Percentiles rank a stretch among this genome's conserved stretches.
Evolutionary conservation across 768 basidiomycete genomes (phyloP).

Genomic region (Leucosporidium yakuticum): DNA sequence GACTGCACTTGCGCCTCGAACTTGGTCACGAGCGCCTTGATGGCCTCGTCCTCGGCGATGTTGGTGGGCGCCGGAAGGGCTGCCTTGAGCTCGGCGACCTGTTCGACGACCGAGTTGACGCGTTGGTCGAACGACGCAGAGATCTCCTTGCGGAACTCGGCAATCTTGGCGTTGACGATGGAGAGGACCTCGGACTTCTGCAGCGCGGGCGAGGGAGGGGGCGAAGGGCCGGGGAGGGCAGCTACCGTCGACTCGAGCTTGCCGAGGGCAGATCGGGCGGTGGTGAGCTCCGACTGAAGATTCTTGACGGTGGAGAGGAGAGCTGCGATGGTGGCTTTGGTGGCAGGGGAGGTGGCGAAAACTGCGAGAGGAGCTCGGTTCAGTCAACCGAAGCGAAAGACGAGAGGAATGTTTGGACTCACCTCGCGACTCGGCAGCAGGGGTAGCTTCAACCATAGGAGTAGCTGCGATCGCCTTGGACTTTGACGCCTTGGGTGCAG

Average conservation of each 20-base stretch:
- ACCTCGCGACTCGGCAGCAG: no score
- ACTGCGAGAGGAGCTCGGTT: conserved; percentile 1
- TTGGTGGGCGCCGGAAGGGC: no score
- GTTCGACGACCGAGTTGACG: not conserved
- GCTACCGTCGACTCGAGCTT: not conserved
- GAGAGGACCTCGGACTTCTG: not conserved
- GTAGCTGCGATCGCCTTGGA: not conserved
- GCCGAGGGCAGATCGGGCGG: conserved; percentile 1
- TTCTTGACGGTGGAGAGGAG: conserved; percentile 5
- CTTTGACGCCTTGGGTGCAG: not conserved
- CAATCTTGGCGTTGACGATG: conserved; percentile 3
- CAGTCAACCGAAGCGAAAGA: not conserved
- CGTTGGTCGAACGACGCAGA: not conserved
- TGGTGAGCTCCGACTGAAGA: conserved; percentile 6
- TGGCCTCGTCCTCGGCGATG: not conserved
- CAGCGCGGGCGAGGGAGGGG: not conserved
- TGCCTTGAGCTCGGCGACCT: not conserved
- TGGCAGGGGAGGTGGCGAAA: conserved; percentile 6
- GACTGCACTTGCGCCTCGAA: not conserved
- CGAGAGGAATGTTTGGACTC: not conserved
- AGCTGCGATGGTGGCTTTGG: not conserved
- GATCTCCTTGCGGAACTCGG: not conserved
- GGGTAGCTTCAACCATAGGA: not conserved
- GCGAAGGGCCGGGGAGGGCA: not conserved
- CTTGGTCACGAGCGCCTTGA: not conserved